These are phyloP conservation scores for Flueggea neowawraea DNA, from an alignment of 441 rosid genomes.

Conservation along the genomic window DNA sequence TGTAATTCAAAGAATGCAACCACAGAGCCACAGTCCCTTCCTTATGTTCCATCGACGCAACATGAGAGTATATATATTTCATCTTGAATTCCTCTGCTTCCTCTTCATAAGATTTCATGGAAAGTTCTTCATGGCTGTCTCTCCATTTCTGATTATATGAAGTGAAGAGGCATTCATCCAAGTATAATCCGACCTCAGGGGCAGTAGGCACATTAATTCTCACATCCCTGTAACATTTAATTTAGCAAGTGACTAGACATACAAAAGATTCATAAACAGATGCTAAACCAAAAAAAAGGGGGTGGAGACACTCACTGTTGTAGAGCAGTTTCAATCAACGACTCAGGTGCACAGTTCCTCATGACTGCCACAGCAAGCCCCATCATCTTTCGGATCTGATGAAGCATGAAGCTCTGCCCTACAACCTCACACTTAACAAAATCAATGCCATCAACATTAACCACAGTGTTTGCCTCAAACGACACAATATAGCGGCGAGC, in stretches of 20 bases:
- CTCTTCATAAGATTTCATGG: conserved; percentile 65
- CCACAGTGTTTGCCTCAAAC: conserved; percentile 48
- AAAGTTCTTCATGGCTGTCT: conserved; percentile 77
- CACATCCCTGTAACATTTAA: conserved; percentile 47
- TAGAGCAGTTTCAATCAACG: conserved; percentile 63
- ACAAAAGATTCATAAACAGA: not conserved
- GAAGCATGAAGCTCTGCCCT: conserved; percentile 99
- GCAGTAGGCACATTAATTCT: conserved; percentile 79
- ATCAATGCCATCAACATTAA: conserved; percentile 66
- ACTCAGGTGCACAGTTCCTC: conserved; percentile 80
- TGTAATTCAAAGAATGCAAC: conserved; percentile 88
- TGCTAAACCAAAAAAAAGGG: not conserved
- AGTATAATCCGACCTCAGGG: conserved; percentile 92
- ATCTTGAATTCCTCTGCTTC: conserved; percentile 78
- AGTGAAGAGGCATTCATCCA: conserved; percentile 86
- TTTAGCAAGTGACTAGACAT: not conserved
- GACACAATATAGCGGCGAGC: conserved; percentile 73
- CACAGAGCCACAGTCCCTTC: conserved; percentile 82
- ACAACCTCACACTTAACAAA: conserved; percentile 95
- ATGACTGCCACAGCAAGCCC: conserved; percentile 87
- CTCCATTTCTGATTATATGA: conserved; percentile 84
- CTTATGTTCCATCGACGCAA: conserved; percentile 73
- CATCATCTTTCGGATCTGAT: conserved; percentile 91
- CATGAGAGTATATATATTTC: conserved; percentile 80
- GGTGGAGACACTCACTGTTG: conserved; percentile 45